Evolutionary conservation across 31 red algal species (phyloP).

Genomic region (Odonthalia washingtoniensis): DNA sequence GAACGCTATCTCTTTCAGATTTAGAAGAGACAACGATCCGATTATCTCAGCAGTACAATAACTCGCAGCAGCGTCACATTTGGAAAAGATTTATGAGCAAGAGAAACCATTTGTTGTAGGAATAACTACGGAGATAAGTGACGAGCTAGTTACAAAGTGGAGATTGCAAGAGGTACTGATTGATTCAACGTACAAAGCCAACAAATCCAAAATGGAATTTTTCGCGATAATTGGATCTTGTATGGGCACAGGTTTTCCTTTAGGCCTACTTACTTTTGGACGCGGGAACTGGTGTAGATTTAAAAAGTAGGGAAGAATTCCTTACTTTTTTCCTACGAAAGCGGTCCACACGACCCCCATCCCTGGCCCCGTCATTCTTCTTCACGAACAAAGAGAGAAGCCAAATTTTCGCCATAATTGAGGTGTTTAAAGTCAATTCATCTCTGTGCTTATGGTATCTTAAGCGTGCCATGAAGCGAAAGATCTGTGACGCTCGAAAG

Average conservation of each 20-base stretch:
- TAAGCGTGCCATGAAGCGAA: constrained; percentile 22
- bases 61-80: neutral
- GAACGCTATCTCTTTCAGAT: neutral
- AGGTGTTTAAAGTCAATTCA: neutral
- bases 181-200: constrained; percentile 26
- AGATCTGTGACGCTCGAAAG: neutral
- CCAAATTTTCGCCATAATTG: neutral
- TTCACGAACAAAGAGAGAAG: neutral
- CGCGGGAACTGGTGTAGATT: neutral
- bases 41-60: too few species aligned
- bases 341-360: neutral
- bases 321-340: neutral
- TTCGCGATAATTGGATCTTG: neutral
- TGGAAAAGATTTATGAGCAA: neutral
- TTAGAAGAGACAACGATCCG: neutral
- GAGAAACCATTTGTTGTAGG: neutral
- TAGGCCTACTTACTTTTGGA: neutral
- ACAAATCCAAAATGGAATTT: constrained; percentile 8
- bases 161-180: constrained; percentile 4
- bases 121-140: neutral
- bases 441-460: constrained; percentile 14
- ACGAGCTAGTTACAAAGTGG: neutral
- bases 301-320: neutral
- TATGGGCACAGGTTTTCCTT: neutral
- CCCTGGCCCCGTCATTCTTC: neutral